Evolutionary conservation across 495 filamentous ascomycete genomes (phyloP).

Genomic region (Penicillium bovifimosum): DNA sequence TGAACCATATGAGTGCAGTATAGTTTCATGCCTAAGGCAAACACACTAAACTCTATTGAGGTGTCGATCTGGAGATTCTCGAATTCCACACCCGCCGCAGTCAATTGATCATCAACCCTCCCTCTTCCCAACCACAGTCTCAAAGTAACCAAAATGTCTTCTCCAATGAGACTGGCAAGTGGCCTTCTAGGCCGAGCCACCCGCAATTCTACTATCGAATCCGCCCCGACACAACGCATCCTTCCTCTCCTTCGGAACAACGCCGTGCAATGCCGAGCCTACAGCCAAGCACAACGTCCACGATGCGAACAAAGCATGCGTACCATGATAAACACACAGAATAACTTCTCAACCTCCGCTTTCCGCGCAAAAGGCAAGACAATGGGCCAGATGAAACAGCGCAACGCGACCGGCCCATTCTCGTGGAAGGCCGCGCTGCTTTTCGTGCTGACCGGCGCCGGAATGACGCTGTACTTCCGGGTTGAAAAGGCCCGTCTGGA

Average conservation of each 20-base stretch:
- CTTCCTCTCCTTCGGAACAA: constrained; percentile 19
- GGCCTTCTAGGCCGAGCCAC: constrained; percentile 25
- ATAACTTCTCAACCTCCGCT: constrained; percentile 31
- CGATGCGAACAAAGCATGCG: constrained; percentile 13
- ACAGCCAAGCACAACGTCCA: constrained; percentile 26
- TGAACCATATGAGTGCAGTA: not conserved
- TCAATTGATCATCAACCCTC: constrained; percentile 7
- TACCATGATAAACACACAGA: constrained; percentile 12
- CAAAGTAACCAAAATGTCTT: constrained; percentile 25
- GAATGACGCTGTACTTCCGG: constrained; percentile 83
- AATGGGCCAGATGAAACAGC: constrained; percentile 41
- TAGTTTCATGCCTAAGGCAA: constrained; percentile 12
- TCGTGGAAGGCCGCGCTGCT: constrained; percentile 82
- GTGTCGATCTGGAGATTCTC: constrained; percentile 25
- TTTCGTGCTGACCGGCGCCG: constrained; percentile 72
- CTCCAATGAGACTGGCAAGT: constrained; percentile 26
- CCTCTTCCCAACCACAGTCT: constrained; percentile 2
- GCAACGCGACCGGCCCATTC: constrained; percentile 59
- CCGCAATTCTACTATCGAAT: constrained; percentile 21
- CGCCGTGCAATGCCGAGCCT: constrained; percentile 20
- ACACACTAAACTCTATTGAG: constrained; percentile 13
- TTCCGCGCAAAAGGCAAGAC: constrained; percentile 28
- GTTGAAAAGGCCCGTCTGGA: constrained; percentile 84
- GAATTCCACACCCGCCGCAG: constrained; percentile 5
- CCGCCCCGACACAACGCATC: constrained; percentile 13